phyloP scores from a whole-genome alignment of 768 basidiomycete species.

The Coprinopsis strossmayeri region DNA sequence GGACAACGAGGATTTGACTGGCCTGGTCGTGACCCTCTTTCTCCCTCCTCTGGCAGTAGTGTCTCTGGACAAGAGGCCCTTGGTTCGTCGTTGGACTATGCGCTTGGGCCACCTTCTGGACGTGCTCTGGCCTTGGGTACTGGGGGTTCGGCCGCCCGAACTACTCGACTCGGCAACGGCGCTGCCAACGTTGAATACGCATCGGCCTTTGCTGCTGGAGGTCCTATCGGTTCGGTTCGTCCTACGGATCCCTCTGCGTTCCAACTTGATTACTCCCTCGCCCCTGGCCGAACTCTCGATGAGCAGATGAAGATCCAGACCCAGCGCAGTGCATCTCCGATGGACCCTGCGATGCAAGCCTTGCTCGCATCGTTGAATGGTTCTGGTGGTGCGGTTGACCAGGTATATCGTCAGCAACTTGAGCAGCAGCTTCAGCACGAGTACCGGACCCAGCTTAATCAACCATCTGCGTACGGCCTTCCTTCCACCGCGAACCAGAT shows the following conservation, averaged over 20 bases:
- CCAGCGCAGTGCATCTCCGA: background rate
- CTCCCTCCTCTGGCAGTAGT: background rate
- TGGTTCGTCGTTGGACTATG: conserved; percentile 2
- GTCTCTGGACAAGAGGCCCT: conserved; percentile 3
- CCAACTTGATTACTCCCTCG: conserved; percentile 35
- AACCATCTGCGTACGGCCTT: background rate
- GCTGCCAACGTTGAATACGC: conserved; percentile 8
- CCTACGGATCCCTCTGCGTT: conserved; percentile 11
- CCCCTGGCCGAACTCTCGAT: conserved; percentile 17
- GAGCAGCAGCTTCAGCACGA: conserved; percentile 7
- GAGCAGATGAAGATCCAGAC: conserved; percentile 2
- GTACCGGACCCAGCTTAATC: conserved; percentile 3
- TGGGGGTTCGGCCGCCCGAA: background rate
- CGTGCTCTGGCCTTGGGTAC: conserved; percentile 1
- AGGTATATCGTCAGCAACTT: conserved; percentile 2
- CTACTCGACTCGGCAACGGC: conserved; percentile 6
- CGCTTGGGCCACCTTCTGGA: background rate
- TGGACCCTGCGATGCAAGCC: conserved; percentile 8
- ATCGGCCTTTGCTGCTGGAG: conserved; percentile 8
- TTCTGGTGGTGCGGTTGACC: background rate
- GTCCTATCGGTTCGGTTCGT: conserved; percentile 3
- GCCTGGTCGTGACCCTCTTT: conserved; percentile 1
- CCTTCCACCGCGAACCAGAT: background rate
- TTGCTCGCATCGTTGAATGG: conserved; percentile 3
- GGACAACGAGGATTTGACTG: conserved; percentile 3